Conservation (phyloP, 2,329 filamentous ascomycete species). For the Cyphellophora attinorum region DNA sequence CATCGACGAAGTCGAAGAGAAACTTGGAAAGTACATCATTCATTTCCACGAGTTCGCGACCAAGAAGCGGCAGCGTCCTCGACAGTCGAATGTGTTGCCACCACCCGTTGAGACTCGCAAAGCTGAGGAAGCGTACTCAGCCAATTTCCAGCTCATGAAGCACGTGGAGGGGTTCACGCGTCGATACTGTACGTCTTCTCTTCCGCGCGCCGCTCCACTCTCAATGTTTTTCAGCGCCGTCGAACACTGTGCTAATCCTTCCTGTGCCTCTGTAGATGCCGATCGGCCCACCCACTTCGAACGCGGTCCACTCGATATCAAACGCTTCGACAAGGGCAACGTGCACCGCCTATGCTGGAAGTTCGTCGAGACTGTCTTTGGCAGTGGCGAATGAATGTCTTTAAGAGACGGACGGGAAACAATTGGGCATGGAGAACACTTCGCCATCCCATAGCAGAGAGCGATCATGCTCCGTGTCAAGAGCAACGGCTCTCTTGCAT, state of each 20-base stretch:
- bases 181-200: neutral
- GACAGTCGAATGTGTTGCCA: neutral
- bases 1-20: constrained; percentile 12
- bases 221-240: neutral
- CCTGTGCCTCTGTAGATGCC: no score
- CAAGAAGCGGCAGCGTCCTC: constrained; percentile 5
- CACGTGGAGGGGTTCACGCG: neutral
- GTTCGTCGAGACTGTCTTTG: constrained; percentile 3
- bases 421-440: no score
- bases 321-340: constrained; percentile 7
- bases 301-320: constrained; percentile 3
- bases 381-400: neutral
- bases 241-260: no score
- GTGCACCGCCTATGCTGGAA: constrained; percentile 11
- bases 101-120: neutral
- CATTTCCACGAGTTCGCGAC: constrained; percentile 14
- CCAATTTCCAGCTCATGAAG: constrained; percentile 2
- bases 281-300: constrained; percentile 5
- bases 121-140: neutral
- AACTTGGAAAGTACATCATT: constrained; percentile 9
- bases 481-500: no score
- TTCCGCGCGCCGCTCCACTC: neutral
- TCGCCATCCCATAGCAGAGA: no score
- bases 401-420: no score
- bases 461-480: no score